Evolutionary conservation across 2,329 filamentous ascomycete genomes (phyloP).

Genomic region (Seiridium unicorne): DNA sequence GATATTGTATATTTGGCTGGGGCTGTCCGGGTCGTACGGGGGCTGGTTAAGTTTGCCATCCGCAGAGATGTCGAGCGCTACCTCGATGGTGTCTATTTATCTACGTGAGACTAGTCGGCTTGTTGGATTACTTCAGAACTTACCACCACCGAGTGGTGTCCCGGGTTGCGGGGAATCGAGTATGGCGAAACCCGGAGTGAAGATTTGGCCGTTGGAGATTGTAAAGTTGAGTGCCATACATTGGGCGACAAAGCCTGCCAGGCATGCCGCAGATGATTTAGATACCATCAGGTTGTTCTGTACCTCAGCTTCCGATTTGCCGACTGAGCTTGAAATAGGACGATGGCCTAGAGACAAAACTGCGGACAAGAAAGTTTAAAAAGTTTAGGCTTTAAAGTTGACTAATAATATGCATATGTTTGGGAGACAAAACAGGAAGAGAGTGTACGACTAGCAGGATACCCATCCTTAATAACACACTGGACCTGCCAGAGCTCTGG

Average conservation of each 20-base stretch:
- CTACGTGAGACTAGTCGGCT: conserved; percentile 13
- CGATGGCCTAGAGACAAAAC: not conserved
- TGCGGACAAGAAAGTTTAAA: no score
- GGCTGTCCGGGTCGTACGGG: conserved; percentile 49
- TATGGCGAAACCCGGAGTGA: conserved; percentile 66
- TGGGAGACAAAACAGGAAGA: not conserved
- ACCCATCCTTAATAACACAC: not conserved
- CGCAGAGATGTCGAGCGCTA: conserved; percentile 66
- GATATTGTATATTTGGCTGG: conserved; percentile 61
- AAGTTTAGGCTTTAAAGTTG: no score
- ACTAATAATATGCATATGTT: no score
- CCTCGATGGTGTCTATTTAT: conserved; percentile 52
- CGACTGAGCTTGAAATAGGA: not conserved
- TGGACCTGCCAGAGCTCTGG: not conserved
- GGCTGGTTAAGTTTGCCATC: conserved; percentile 63
- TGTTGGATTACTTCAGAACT: conserved; percentile 21
- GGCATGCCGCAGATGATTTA: conserved; percentile 14
- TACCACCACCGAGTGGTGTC: conserved; percentile 63
- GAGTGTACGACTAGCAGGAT: not conserved
- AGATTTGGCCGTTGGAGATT: conserved; percentile 64
- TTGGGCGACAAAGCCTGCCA: conserved; percentile 25
- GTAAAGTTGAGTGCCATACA: conserved; percentile 47
- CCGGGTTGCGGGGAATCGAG: conserved; percentile 65
- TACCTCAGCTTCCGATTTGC: not conserved
- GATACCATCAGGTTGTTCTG: conserved; percentile 17